These are phyloP conservation scores for Jamesozyma spencerorum DNA, from an alignment of 805 yeast genomes.

Conservation along the genomic window DNA sequence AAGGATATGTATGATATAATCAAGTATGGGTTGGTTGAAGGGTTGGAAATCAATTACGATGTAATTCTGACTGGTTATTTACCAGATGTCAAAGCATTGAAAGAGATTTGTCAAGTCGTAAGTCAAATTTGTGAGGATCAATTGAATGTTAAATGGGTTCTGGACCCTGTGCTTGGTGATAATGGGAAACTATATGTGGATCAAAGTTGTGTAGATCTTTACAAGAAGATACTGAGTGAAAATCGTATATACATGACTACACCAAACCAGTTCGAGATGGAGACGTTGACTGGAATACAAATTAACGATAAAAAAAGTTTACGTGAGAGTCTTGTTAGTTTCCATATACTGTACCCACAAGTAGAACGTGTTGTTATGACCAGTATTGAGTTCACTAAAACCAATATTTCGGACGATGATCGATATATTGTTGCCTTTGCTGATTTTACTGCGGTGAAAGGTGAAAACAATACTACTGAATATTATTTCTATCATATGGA, in stretches of 20 bases:
- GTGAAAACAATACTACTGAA: background rate
- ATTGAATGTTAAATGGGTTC: slow-evolving; percentile 39
- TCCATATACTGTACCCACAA: slow-evolving; percentile 36
- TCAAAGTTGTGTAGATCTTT: slow-evolving; percentile 43
- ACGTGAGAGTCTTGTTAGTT: slow-evolving; percentile 32
- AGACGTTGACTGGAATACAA: slow-evolving; percentile 41
- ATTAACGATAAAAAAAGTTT: slow-evolving; percentile 35
- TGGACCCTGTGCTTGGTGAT: slow-evolving; percentile 93
- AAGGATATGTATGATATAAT: slow-evolving; percentile 38
- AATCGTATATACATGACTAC: slow-evolving; percentile 45
- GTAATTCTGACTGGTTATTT: slow-evolving; percentile 74
- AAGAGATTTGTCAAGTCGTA: slow-evolving; percentile 39
- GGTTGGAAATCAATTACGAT: slow-evolving; percentile 44
- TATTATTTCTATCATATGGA: slow-evolving; percentile 1
- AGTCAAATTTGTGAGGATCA: slow-evolving; percentile 25
- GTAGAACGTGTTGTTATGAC: slow-evolving; percentile 51
- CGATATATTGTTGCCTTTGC: slow-evolving; percentile 6
- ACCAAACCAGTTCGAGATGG: slow-evolving; percentile 73
- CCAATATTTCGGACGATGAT: background rate
- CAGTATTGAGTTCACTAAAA: slow-evolving; percentile 33
- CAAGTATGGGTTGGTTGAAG: slow-evolving; percentile 45
- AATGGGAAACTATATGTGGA: slow-evolving; percentile 74
- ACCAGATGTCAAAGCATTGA: slow-evolving; percentile 51
- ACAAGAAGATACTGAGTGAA: slow-evolving; percentile 37
- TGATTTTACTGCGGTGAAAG: background rate